Base-by-base conservation (phyloP, 805 yeast species). In the Hanseniaspora occidentalis region DNA sequence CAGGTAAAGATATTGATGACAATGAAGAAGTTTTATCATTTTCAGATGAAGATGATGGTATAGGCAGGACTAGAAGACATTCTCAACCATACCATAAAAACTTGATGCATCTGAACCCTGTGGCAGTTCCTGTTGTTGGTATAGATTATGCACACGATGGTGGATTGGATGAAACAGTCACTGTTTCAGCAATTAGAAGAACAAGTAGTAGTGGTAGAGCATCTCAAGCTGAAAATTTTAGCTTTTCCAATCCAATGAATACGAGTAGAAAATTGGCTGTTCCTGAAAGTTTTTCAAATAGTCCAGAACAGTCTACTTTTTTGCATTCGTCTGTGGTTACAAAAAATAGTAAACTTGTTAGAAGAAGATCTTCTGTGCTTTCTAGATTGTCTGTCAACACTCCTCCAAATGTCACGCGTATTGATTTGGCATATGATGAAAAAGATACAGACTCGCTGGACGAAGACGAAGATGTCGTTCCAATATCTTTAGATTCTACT, bases 361-460 rank as follows among this genome's bases (percentile, higher is more conserved):
- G 60, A 39, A 49, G 62, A 38, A 46, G 56, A 31, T 56, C 63
- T 1, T 58, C 63, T 4, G 47, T 49, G 1, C 43, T 54, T 27
- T 52, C 51, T 29, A 57, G 51, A 38, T 49, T 58, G 31, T 50
- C 57, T 3, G 54, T 56, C 2, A 43, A 45, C 11, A 48, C 56
- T 13, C 60, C 61, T 8, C 49, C 49, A 10, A 48, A 50, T 37
- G 50, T 56, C 1, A 54, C 50, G 39, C 46, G 55, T 33, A 37
- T 55, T 2, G 42, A 29, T 2, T 17, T 27, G 23, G 19, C 23
- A 6, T 23, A 13, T 20, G 34, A 24, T 16, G 33, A 31, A 6
- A 17, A 20, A 7, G 31, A 16, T 31, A 23, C 27, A n/a, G 31
- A n/a, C n/a, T n/a, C n/a, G n/a, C n/a, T n/a, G n/a, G n/a, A 23